These are phyloP conservation scores for Camellia lanceoleosa DNA, from an alignment of 148 eudicot genomes.

Conservation along the genomic window DNA sequence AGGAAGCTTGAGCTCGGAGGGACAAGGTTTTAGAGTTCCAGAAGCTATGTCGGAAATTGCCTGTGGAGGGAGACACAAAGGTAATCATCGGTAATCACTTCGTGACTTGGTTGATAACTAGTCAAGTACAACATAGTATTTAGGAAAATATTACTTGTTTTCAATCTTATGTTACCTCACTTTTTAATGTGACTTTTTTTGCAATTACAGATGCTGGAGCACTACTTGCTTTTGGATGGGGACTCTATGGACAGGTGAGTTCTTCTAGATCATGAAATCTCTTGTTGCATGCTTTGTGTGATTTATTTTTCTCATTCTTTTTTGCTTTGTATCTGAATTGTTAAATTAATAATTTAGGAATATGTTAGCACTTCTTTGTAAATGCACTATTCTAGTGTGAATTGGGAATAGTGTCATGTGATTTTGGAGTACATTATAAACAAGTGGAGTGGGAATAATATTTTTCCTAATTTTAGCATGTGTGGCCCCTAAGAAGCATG, in stretches of 20 bases:
- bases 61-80: slow-evolving; percentile 97
- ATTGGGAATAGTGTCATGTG: no score
- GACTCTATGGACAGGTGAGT: slow-evolving; percentile 92
- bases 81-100: slow-evolving; percentile 68
- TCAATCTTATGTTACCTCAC: not conserved
- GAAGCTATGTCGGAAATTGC: slow-evolving; percentile 80
- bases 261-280: not conserved
- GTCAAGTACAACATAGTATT: no score
- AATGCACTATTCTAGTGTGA: no score
- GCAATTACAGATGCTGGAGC: slow-evolving; percentile 83
- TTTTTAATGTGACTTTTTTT: slow-evolving; percentile 4
- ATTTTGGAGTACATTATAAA: no score
- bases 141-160: no score
- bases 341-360: not conserved
- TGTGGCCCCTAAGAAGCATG: no score
- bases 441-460: no score
- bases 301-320: no score
- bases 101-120: not conserved
- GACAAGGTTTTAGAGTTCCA: slow-evolving; percentile 62
- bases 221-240: slow-evolving; percentile 93
- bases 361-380: no score
- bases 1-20: slow-evolving; percentile 45
- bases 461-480: no score
- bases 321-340: not conserved
- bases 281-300: not conserved